Evolutionary conservation across 306 rosid species (phyloP).

Genomic region (Pyrus betulifolia): DNA sequence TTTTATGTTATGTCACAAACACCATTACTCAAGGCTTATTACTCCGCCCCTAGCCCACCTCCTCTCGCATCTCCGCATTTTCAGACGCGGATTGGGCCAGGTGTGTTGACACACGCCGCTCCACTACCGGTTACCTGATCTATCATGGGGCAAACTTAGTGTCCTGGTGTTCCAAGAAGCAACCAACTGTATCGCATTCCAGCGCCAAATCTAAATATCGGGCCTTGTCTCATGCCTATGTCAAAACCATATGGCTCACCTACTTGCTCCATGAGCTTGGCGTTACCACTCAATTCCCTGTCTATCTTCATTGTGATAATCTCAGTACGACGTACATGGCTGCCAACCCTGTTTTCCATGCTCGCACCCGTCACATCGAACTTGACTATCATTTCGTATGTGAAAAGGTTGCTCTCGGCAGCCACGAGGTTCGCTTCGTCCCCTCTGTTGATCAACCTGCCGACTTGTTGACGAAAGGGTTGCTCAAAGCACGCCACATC

Average conservation of each 20-base stretch:
- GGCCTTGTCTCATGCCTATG: background rate
- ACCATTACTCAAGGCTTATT: background rate
- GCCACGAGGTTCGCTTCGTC: background rate
- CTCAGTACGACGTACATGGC: background rate
- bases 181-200: background rate
- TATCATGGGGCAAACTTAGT: background rate
- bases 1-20: background rate
- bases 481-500: background rate
- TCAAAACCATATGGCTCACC: background rate
- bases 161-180: background rate
- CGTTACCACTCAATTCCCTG: accelerated
- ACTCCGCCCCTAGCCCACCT: too few species aligned
- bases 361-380: background rate
- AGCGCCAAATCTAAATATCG: background rate
- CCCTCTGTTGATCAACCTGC: background rate
- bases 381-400: background rate
- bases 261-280: background rate
- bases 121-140: background rate
- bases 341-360: background rate
- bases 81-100: background rate
- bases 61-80: too few species aligned
- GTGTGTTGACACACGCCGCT: too few species aligned
- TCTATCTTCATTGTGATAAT: background rate
- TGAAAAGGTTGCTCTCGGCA: background rate
- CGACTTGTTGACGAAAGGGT: background rate